Percentiles rank a stretch among this genome's conserved stretches.
These are phyloP conservation scores for Aureobasidium sp. DNA, from an alignment of 2,329 filamentous ascomycete genomes.

Conservation along the genomic window DNA sequence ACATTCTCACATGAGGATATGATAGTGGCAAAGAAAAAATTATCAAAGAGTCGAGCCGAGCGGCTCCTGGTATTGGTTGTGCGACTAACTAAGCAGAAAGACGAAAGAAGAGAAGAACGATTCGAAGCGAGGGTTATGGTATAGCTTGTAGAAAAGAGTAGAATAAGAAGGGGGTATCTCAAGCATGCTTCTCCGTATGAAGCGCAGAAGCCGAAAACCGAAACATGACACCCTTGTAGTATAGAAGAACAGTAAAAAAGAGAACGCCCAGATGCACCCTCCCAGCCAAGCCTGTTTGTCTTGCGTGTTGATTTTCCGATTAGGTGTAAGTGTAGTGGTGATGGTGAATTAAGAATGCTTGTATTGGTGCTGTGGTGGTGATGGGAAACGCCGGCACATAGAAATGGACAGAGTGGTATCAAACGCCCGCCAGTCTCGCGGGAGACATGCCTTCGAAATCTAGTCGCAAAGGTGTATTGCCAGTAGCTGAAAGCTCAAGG, in stretches of 20 bases:
- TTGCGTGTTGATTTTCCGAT: background rate
- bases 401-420: slow-evolving; percentile 5
- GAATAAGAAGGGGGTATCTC: background rate
- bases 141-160: background rate
- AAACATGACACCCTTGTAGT: background rate
- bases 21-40: too few relatives aligned
- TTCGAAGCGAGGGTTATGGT: background rate
- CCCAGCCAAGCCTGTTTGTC: slow-evolving; percentile 3
- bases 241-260: background rate
- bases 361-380: background rate
- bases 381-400: background rate
- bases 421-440: slow-evolving; percentile 11
- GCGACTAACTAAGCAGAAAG: background rate
- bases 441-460: slow-evolving; percentile 8
- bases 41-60: background rate
- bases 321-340: background rate
- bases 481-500: background rate
- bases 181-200: background rate
- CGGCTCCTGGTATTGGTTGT: background rate
- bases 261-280: slow-evolving; percentile 8
- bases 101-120: background rate
- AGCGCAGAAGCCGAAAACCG: background rate
- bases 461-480: slow-evolving; percentile 5
- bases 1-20: too few relatives aligned
- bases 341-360: background rate